phyloP scores from a whole-genome alignment of 179 eudicot genomes.

The Drosera spatulata region DNA sequence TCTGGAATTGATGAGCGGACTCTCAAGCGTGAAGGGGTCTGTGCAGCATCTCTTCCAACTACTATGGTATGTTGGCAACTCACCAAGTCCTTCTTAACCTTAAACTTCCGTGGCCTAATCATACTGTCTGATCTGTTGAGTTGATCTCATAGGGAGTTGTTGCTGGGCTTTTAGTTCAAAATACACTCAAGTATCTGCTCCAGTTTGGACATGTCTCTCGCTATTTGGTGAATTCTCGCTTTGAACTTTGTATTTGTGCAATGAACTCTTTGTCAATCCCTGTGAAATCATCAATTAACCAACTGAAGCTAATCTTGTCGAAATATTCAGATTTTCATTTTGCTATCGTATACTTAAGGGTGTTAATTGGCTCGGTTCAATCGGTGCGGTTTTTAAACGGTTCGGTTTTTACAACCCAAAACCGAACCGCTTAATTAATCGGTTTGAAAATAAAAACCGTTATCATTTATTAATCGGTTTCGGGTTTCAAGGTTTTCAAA shows the following conservation, averaged over 20 bases:
- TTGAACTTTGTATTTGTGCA: not conserved
- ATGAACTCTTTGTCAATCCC: not conserved
- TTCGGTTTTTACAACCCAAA: too few species aligned
- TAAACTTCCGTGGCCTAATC: not conserved
- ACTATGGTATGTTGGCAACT: slow-evolving; percentile 53
- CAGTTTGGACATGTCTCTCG: slow-evolving; percentile 78
- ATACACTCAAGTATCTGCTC: slow-evolving; percentile 79
- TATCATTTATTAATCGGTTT: too few species aligned
- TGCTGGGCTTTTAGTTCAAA: slow-evolving; percentile 94
- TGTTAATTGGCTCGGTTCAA: too few species aligned
- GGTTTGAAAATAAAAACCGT: too few species aligned
- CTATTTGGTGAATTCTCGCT: slow-evolving; percentile 50
- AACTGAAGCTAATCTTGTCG: not conserved
- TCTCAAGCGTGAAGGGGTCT: slow-evolving; percentile 93
- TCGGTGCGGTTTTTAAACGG: too few species aligned
- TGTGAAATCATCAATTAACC: not conserved
- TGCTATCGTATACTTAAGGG: too few species aligned
- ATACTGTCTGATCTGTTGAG: not conserved
- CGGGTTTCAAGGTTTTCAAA: too few species aligned
- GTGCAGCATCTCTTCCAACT: slow-evolving; percentile 98
- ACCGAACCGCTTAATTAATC: too few species aligned
- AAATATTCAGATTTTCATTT: not conserved
- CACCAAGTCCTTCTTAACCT: too few species aligned
- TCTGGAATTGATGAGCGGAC: slow-evolving; percentile 98
- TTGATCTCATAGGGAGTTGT: slow-evolving; percentile 63